A percentile compares a stretch with the other conserved stretches of the same genome.
Conservation (phyloP, 176 grass and related monocot genomes). For the Triticum urartu region DNA sequence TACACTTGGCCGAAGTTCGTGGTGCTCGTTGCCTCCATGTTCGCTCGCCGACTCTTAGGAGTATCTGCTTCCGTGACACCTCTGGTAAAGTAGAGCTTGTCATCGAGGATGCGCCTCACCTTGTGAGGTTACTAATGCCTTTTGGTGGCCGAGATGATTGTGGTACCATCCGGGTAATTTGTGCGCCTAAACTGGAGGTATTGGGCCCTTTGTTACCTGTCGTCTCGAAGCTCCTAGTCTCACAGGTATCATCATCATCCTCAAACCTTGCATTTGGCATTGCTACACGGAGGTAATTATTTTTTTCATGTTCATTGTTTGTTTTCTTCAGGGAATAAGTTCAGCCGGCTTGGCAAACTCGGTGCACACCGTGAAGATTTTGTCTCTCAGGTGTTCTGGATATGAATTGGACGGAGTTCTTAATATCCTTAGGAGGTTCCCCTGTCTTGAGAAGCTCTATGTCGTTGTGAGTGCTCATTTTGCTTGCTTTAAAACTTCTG, state of each 20-base stretch:
- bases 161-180: neutral
- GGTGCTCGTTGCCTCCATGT: neutral
- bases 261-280: neutral
- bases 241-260: neutral
- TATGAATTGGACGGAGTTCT: neutral
- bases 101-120: neutral
- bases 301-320: neutral
- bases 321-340: neutral
- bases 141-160: neutral
- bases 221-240: neutral
- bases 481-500: neutral
- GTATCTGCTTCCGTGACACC: neutral
- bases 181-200: neutral
- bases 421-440: neutral
- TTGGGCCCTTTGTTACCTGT: neutral
- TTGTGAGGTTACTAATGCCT: neutral
- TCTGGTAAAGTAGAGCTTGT: neutral
- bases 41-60: neutral
- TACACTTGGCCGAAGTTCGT: neutral
- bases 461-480: neutral
- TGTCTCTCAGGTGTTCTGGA: neutral
- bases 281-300: neutral
- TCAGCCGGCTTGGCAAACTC: neutral
- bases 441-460: neutral
- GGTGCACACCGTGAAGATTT: neutral